A percentile compares a stretch with the other conserved stretches of the same genome.
Evolutionary conservation across 139 green algal species (phyloP).

Genomic region (Mychonastes homosphaera): DNA sequence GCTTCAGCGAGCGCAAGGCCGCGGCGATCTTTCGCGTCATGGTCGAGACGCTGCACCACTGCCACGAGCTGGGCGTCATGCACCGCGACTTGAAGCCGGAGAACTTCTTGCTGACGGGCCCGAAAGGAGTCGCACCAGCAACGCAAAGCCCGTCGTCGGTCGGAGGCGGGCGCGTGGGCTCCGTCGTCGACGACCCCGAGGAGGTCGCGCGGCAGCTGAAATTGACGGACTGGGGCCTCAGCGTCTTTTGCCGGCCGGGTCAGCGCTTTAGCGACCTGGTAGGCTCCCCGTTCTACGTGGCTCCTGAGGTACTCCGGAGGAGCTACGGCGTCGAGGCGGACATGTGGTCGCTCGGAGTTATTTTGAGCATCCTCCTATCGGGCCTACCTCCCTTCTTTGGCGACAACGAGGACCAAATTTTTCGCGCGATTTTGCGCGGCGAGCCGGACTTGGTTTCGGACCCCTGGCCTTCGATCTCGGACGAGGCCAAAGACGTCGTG

Average conservation of each 20-base stretch:
- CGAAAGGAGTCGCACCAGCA: too few relatives aligned
- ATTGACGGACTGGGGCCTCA: conserved; percentile 87
- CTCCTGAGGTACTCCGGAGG: conserved; percentile 51
- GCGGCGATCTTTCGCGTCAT: conserved; percentile 79
- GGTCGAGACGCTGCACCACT: conserved; percentile 86
- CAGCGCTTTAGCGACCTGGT: conserved; percentile 79
- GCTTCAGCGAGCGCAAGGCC: conserved; percentile 58
- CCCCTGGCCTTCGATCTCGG: conserved; percentile 65
- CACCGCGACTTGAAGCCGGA: conserved; percentile 83
- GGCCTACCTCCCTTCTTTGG: conserved; percentile 83
- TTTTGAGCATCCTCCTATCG: conserved; percentile 84
- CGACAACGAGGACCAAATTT: conserved; percentile 43
- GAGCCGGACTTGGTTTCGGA: conserved; percentile 68
- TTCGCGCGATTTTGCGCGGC: conserved; percentile 24
- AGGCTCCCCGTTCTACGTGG: conserved; percentile 61
- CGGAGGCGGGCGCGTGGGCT: neutral
- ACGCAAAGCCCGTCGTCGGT: too few relatives aligned
- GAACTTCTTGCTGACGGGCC: conserved; percentile 91
- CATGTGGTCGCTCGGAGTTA: conserved; percentile 83
- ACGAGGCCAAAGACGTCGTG: conserved; percentile 69
- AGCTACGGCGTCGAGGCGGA: conserved; percentile 33
- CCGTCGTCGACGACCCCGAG: too few relatives aligned
- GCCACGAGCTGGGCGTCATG: conserved; percentile 87
- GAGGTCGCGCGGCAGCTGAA: conserved; percentile 49
- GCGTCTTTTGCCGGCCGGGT: conserved; percentile 78